A percentile compares a stretch with the other conserved stretches of the same genome.
These are phyloP conservation scores for Exutisphaerella laricina DNA, from an alignment of 2,329 filamentous ascomycete species.

Conservation along the genomic window DNA sequence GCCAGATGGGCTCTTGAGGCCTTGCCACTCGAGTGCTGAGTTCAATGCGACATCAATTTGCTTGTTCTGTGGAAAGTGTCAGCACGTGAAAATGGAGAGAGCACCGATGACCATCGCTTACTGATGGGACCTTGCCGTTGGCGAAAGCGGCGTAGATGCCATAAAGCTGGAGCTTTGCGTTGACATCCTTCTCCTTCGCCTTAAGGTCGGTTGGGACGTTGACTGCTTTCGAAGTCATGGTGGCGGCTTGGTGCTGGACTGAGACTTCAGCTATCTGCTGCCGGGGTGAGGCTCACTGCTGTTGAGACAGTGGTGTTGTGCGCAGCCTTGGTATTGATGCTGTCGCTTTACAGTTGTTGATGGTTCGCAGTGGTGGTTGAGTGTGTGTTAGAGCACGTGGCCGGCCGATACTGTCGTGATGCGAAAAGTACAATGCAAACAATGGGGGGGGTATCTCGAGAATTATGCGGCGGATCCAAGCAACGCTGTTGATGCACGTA, in stretches of 20 bases:
- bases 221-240: slow-evolving; percentile 43
- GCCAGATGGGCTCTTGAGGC: slow-evolving; percentile 63
- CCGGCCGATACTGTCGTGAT: slow-evolving; percentile 3
- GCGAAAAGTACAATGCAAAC: slow-evolving; percentile 6
- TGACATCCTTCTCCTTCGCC: slow-evolving; percentile 78
- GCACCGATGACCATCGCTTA: slow-evolving; percentile 43
- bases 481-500: slow-evolving; percentile 10
- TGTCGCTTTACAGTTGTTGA: too few species aligned
- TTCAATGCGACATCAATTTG: slow-evolving; percentile 95
- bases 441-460: slow-evolving; percentile 15
- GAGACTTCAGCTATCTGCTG: slow-evolving; percentile 2
- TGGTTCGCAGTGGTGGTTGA: slow-evolving; percentile 2
- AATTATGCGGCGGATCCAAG: slow-evolving; percentile 11
- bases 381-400: slow-evolving; percentile 9
- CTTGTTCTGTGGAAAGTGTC: slow-evolving; percentile 59
- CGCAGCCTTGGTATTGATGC: too few species aligned
- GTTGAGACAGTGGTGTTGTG: slow-evolving; percentile 4
- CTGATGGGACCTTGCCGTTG: slow-evolving; percentile 83
- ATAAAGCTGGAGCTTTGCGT: slow-evolving; percentile 90
- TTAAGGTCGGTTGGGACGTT: slow-evolving; percentile 69
- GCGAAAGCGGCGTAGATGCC: slow-evolving; percentile 84
- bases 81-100: slow-evolving; percentile 5
- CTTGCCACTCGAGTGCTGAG: slow-evolving; percentile 69
- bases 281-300: too few species aligned
- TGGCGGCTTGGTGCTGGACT: slow-evolving; percentile 14